Base-by-base conservation (phyloP, 164 flowering plant genomes). In the Dillenia suffruticosa region DNA sequence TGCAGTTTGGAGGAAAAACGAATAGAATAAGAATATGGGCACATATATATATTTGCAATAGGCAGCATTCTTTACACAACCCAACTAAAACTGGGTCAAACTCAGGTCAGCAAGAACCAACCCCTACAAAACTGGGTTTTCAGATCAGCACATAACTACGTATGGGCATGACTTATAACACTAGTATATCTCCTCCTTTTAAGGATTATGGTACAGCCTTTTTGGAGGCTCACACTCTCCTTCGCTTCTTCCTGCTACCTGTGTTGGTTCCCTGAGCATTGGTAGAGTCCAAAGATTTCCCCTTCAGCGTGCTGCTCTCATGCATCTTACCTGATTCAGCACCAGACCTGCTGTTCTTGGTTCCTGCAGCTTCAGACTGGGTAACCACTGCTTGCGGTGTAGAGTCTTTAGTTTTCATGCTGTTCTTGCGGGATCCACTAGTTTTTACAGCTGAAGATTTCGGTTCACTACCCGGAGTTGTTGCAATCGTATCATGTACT, bases 191-290 rank as follows among this genome's bases (percentile, higher is more conserved):
- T 17, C 58, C 43, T 24, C 46, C 44, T 12, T 17, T 9, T 19
- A 44, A 8, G 69, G 26, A 49, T 49, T 13, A 32, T 58, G 9
- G 24, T 43, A 59, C 60, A 66, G 66, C 70, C 52, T n/a, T 57
- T 26, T 53, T 2, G 3, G 43, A 47, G 52, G 54, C 68, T 70
- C 40, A 26, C 40, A 0, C 40, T 64, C 79, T 74, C 45, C 64
- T 65, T 17, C 82, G 76, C 74, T 84, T 88, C 68, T 77, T 80
- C 45, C 77, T 82, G 44, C 75, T 49, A 56, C 76, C 82, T 14
- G 65, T 13, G 46, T 76, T 76, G 47, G 72, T 77, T 46, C 75
- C 81, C 40, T 56, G 77, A 54, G 56, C 69, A 59, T 77, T 77
- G 12, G 78, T 59, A 16, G 73, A 24, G 58, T 64, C 70, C 44